These are phyloP conservation scores for Mimosa bimucronata DNA, from an alignment of 306 rosid species.

Conservation along the genomic window DNA sequence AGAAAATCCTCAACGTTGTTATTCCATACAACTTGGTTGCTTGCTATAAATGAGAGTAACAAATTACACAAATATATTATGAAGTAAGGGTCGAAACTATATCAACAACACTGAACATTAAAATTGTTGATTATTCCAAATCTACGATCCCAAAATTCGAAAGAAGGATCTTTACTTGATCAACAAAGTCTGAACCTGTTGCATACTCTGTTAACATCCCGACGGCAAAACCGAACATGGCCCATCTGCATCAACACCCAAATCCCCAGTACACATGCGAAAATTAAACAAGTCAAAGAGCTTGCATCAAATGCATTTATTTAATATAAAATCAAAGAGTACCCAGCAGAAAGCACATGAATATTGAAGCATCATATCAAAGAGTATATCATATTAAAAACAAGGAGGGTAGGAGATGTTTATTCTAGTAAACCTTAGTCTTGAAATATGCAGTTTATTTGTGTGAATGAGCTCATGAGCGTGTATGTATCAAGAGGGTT, in stretches of 20 bases:
- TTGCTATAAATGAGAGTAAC: constrained; percentile 39
- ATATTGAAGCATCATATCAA: not conserved
- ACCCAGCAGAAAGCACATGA: not conserved
- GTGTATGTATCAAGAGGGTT: too few relatives aligned
- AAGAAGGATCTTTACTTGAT: constrained; percentile 92
- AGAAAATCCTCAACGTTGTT: not conserved
- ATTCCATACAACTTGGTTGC: constrained; percentile 33
- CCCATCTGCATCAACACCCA: constrained; percentile 71
- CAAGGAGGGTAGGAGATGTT: constrained; percentile 14
- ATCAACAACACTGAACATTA: constrained; percentile 9
- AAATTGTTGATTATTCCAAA: constrained; percentile 61
- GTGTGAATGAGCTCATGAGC: too few relatives aligned
- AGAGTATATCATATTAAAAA: constrained; percentile 9
- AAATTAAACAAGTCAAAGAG: not conserved
- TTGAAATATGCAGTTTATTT: too few relatives aligned
- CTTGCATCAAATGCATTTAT: constrained; percentile 12
- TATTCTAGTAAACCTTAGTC: not conserved
- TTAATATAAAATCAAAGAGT: not conserved
- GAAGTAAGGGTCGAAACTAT: constrained; percentile 42
- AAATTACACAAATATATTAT: constrained; percentile 49
- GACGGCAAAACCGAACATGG: constrained; percentile 95
- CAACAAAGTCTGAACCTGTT: constrained; percentile 88
- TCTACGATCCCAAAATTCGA: constrained; percentile 88
- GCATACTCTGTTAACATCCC: constrained; percentile 92
- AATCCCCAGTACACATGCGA: constrained; percentile 11